Evolutionary conservation across 2,329 filamentous ascomycete genomes (phyloP), one percentile per base, ranked within the genome.

Genomic region (Zasmidium citrigriseum): DNA sequence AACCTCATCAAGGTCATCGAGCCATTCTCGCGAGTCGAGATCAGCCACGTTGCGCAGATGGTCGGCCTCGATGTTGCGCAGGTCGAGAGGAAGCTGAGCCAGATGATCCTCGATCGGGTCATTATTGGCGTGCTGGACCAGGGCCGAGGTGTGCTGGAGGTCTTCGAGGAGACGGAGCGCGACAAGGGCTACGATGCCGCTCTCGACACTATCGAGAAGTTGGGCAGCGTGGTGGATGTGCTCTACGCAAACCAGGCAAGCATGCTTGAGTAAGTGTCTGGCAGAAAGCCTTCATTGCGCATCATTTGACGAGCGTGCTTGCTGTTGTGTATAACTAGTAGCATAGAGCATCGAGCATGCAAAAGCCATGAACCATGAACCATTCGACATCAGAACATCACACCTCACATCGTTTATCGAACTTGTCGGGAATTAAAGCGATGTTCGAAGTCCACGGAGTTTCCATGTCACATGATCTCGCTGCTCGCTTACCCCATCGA

Each of bases 1-100:
- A 99, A 99, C 77, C 85, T 99, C 45, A 96, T 98, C 84, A 98
- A 99, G 83, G 95, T 99, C 63, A 99, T 99, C 73, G 95, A 99
- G 83, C 95, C 95, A 21, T 99, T 98, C 80, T 96, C 91, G 71
- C 87, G 93, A 62, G 95, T 99, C 54, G 95, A 99, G 79, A 96
- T 99, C 70, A 89, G 89, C 69, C 95, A 99, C 75, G 91, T 99
- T 70, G 93, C 95, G 67, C 92, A 95, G 82, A 96, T 98, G 89
- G 95, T 99, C 53, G 93, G 93, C 41, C 83, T 99, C 62, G 95
- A 98, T 75, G 96, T 91, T 23, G 89, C 91, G 76, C 93, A 98
- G 80, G 95, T 99, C 60, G 96, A 99, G 85, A 87, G 93, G 69
- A 99, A 99, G 83, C 83, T 99, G 64, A 96, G 91, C 47, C 96